phyloP scores from a whole-genome alignment of 768 basidiomycete genomes.

The Cystobasidium ongulense region DNA sequence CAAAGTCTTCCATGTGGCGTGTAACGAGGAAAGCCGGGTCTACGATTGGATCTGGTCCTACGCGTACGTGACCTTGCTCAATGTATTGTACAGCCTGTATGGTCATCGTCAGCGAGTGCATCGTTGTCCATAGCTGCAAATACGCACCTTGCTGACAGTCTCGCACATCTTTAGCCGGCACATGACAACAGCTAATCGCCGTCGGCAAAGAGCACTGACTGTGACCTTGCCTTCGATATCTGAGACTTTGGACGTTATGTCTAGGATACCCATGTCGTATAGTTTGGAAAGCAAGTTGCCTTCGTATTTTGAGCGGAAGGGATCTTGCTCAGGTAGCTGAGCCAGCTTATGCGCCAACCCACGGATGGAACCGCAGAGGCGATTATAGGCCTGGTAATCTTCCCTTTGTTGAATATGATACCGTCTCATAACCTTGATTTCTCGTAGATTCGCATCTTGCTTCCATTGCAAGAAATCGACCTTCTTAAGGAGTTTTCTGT shows the following conservation, averaged over 20 bases:
- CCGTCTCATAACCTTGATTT: slow-evolving; percentile 85
- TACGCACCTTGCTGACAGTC: slow-evolving; percentile 79
- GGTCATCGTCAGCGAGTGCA: not conserved
- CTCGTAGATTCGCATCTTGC: slow-evolving; percentile 79
- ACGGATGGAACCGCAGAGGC: slow-evolving; percentile 77
- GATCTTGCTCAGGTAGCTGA: slow-evolving; percentile 73
- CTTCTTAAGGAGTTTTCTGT: slow-evolving; percentile 48
- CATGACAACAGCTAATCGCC: slow-evolving; percentile 83
- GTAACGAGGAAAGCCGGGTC: slow-evolving; percentile 68
- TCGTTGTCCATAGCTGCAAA: not conserved
- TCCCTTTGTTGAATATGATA: slow-evolving; percentile 79
- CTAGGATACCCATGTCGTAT: slow-evolving; percentile 93
- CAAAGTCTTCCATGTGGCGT: slow-evolving; percentile 97
- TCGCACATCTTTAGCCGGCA: slow-evolving; percentile 90
- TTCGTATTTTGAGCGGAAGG: slow-evolving; percentile 76
- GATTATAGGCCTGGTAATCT: slow-evolving; percentile 67
- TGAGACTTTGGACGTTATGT: slow-evolving; percentile 73
- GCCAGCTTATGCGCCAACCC: slow-evolving; percentile 78
- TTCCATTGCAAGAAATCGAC: slow-evolving; percentile 99
- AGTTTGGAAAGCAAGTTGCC: slow-evolving; percentile 80
- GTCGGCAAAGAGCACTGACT: slow-evolving; percentile 84
- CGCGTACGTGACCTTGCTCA: slow-evolving; percentile 95
- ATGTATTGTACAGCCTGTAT: slow-evolving; percentile 89
- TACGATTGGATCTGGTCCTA: slow-evolving; percentile 88
- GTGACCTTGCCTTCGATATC: slow-evolving; percentile 92